A percentile compares a stretch with the other conserved stretches of the same genome.
These are phyloP conservation scores for Jaminaea rosea DNA, from an alignment of 1,284 basidiomycete species.

Conservation along the genomic window DNA sequence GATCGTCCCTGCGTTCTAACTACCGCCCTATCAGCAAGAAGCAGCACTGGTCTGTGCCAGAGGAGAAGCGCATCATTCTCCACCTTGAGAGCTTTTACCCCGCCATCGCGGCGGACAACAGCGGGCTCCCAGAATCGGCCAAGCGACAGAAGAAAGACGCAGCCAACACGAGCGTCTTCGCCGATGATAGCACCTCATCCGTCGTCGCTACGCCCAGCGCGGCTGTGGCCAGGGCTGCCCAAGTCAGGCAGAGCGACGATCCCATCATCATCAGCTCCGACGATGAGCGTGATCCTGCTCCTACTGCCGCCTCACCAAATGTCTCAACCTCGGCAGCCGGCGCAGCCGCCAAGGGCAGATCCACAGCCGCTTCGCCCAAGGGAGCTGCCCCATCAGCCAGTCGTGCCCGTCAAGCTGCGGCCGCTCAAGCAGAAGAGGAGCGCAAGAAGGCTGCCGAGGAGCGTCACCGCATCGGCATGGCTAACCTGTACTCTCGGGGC, in stretches of 20 bases:
- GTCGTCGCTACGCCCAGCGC: not conserved
- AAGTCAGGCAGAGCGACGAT: too few species aligned
- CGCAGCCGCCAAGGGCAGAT: not conserved
- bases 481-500: slow-evolving; percentile 38
- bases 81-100: slow-evolving; percentile 41
- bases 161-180: not conserved
- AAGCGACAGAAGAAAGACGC: slow-evolving; percentile 2
- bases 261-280: too few species aligned
- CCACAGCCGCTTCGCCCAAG: not conserved
- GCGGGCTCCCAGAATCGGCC: slow-evolving; percentile 12
- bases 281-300: too few species aligned
- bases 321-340: too few species aligned
- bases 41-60: slow-evolving; percentile 26
- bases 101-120: slow-evolving; percentile 28
- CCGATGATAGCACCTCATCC: not conserved
- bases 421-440: too few species aligned
- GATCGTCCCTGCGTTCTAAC: slow-evolving; percentile 38
- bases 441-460: slow-evolving; percentile 11
- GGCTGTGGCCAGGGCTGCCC: too few species aligned
- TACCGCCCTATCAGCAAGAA: slow-evolving; percentile 33
- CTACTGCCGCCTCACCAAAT: too few species aligned
- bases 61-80: slow-evolving; percentile 32
- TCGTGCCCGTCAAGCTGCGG: not conserved
- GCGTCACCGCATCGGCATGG: slow-evolving; percentile 35
- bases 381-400: too few species aligned